A percentile compares a stretch with the other conserved stretches of the same genome.
Conservation (phyloP, 345 rosid species). For the Aethionema arabicum region DNA sequence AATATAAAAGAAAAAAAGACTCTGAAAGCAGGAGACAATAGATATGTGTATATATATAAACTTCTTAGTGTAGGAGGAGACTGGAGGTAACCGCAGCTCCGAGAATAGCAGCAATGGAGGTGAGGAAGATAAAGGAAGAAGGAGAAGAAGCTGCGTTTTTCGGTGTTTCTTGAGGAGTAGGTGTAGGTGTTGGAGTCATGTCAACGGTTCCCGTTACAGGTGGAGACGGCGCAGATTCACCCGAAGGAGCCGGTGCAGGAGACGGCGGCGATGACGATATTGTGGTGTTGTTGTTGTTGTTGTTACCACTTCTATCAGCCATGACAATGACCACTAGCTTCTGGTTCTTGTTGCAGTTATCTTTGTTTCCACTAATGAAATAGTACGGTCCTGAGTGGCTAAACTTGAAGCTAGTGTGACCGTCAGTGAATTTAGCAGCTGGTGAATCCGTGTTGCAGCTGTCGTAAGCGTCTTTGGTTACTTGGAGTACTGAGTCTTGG, state of each 20-base stretch:
- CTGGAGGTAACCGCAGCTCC: conserved; percentile 47
- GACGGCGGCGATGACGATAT: conserved; percentile 38
- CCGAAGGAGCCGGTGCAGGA: conserved; percentile 55
- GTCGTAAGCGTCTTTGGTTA: conserved; percentile 53
- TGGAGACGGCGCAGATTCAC: conserved; percentile 51
- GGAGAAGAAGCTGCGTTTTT: conserved; percentile 46
- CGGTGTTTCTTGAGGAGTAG: conserved; percentile 43
- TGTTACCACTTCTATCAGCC: conserved; percentile 57
- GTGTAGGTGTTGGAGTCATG: conserved; percentile 48
- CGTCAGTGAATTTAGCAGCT: conserved; percentile 40
- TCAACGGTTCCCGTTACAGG: conserved; percentile 44
- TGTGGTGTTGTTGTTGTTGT: conserved; percentile 30
- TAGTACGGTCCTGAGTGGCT: conserved; percentile 57
- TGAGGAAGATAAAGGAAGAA: conserved; percentile 28
- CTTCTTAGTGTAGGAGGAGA: conserved; percentile 42
- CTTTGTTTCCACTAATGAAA: conserved; percentile 80
- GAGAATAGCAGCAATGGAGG: conserved; percentile 44
- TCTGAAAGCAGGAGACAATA: conserved; percentile 14
- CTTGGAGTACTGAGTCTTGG: conserved; percentile 73
- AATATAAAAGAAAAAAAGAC: conserved; percentile 14
- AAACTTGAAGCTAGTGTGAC: conserved; percentile 58
- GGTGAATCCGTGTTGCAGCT: conserved; percentile 54
- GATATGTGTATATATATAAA: conserved; percentile 1
- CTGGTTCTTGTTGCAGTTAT: conserved; percentile 64
- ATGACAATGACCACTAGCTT: conserved; percentile 60